phyloP scores from a whole-genome alignment of 805 yeast genomes.

The Hanseniaspora pseudoguilliermondii region DNA sequence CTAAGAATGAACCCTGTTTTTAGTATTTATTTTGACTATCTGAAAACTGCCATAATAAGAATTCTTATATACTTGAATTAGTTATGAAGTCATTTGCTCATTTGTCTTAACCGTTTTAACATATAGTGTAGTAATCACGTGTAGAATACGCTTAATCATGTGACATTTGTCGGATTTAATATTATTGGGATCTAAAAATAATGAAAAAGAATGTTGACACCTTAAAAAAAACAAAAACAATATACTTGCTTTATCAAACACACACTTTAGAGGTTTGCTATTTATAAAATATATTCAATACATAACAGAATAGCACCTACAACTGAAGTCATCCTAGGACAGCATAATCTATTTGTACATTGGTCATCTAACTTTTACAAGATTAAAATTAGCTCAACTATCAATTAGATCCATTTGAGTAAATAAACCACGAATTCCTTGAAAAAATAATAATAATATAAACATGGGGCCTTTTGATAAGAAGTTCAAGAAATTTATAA shows the following conservation, averaged over 20 bases:
- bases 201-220: background rate
- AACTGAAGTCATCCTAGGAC: background rate
- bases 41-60: too few species aligned
- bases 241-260: too few species aligned
- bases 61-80: too few species aligned
- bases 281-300: background rate
- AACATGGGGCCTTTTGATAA: slow-evolving; percentile 27
- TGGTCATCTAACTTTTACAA: too few species aligned
- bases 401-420: too few species aligned
- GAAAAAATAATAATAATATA: background rate
- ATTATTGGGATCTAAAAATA: background rate
- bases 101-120: background rate
- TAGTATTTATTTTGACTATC: too few species aligned
- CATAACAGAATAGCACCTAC: too few species aligned
- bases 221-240: background rate
- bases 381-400: too few species aligned
- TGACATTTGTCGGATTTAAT: background rate
- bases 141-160: background rate
- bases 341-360: too few species aligned
- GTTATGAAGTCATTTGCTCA: too few species aligned
- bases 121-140: background rate
- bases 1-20: too few species aligned
- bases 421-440: background rate
- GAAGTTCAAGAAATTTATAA: slow-evolving; percentile 26
- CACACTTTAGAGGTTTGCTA: too few species aligned